phyloP scores from a whole-genome alignment of 805 yeast species.

The Priceomyces carsonii region DNA sequence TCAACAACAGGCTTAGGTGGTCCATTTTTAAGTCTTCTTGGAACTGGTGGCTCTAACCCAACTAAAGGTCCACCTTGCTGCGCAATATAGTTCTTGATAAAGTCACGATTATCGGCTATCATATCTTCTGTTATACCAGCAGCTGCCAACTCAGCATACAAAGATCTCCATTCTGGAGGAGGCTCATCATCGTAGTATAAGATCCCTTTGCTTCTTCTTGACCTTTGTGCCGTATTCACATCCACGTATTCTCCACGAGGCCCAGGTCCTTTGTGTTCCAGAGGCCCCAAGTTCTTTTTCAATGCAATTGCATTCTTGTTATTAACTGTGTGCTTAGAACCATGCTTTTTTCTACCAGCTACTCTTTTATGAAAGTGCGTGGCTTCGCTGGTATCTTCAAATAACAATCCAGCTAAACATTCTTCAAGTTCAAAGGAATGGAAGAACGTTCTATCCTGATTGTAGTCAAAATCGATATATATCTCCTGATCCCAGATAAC shows the following conservation, averaged over 20 bases:
- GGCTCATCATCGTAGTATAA: slow-evolving; percentile 77
- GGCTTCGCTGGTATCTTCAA: slow-evolving; percentile 89
- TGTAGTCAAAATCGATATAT: slow-evolving; percentile 82
- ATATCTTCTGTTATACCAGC: slow-evolving; percentile 85
- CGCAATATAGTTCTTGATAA: slow-evolving; percentile 74
- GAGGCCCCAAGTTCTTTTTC: slow-evolving; percentile 42
- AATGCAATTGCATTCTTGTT: slow-evolving; percentile 88
- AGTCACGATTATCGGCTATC: slow-evolving; percentile 84
- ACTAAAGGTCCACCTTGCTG: slow-evolving; percentile 78
- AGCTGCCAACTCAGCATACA: slow-evolving; percentile 69
- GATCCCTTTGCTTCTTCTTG: slow-evolving; percentile 56
- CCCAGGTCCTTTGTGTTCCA: slow-evolving; percentile 40
- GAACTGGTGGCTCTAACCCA: slow-evolving; percentile 83
- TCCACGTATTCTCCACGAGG: slow-evolving; percentile 64
- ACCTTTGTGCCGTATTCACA: slow-evolving; percentile 52
- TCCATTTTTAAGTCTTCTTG: slow-evolving; percentile 50
- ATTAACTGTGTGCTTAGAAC: slow-evolving; percentile 78
- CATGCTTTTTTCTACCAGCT: slow-evolving; percentile 73
- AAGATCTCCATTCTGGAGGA: slow-evolving; percentile 80
- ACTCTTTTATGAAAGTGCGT: slow-evolving; percentile 81
- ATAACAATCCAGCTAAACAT: slow-evolving; percentile 80
- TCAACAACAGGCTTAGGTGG: slow-evolving; percentile 11
- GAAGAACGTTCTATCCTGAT: slow-evolving; percentile 93
- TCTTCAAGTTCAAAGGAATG: slow-evolving; percentile 94
- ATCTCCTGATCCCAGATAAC: slow-evolving; percentile 97